Conservation (phyloP, 805 yeast species). For the Ogataea thermomethanolica region DNA sequence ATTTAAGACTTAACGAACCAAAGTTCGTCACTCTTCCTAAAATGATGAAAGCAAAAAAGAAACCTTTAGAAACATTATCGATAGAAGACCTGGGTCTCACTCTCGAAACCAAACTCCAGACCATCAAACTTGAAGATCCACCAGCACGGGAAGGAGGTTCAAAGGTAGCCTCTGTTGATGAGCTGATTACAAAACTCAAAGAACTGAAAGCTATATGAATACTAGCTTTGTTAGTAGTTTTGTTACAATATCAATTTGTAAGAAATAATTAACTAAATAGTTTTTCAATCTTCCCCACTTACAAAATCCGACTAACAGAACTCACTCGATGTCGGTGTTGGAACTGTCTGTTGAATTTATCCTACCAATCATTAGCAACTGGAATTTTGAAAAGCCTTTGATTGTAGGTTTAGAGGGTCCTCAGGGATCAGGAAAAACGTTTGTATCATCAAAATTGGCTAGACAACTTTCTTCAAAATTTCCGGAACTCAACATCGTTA, state of each 20-base stretch:
- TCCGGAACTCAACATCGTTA: constrained; percentile 39
- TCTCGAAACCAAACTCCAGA: constrained; percentile 58
- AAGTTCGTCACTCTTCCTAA: constrained; percentile 95
- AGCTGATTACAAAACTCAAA: constrained; percentile 72
- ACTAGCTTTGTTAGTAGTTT: neutral
- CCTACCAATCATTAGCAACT: constrained; percentile 25
- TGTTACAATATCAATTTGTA: neutral
- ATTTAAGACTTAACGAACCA: constrained; percentile 90
- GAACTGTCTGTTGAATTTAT: constrained; percentile 28
- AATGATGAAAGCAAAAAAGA: constrained; percentile 97
- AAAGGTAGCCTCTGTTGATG: constrained; percentile 78
- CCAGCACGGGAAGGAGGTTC: constrained; percentile 77
- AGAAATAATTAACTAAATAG: neutral
- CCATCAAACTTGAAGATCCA: constrained; percentile 79
- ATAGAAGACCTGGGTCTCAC: constrained; percentile 71
- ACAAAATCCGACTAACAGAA: neutral
- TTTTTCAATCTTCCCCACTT: constrained; percentile 3
- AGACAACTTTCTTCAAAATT: constrained; percentile 32
- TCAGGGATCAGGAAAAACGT: constrained; percentile 79
- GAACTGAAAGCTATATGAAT: constrained; percentile 62
- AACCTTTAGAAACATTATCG: constrained; percentile 71
- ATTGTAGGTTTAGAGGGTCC: constrained; percentile 64
- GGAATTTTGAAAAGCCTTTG: constrained; percentile 30
- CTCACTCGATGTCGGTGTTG: constrained; percentile 17
- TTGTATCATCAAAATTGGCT: constrained; percentile 43